Base-by-base conservation (phyloP, 495 filamentous ascomycete species). In the Penicillium crystallinum region DNA sequence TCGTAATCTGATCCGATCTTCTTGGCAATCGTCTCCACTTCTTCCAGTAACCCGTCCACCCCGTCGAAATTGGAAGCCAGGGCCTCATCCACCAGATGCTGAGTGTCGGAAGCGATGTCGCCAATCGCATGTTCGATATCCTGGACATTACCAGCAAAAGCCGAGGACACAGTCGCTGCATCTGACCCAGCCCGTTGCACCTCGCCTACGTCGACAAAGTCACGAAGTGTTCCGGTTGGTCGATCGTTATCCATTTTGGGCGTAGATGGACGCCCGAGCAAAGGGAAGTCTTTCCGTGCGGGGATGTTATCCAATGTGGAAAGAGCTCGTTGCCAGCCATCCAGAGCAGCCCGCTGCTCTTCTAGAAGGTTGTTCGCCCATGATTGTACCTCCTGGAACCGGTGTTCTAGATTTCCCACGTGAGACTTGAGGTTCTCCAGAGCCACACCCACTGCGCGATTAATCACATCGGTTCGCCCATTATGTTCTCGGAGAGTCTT, bases 1-100 rank as follows among this genome's bases (percentile, higher is more conserved):
- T 95, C 86, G 62, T 87, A 89, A 64, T 97, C 95, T 1, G 88
- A 88, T 15, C 82, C 81, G 54, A 99, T 84, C 70, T 96, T 97
- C 61, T 79, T 88, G 14, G 84, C 81, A 49, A 97, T 74, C 0
- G 88, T 84, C 63, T 91, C 84, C 35, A 99, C 89, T 63, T 97
- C 95, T 43, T 92, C 82, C 45, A 91, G 65, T 14, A 97, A 69
- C 48, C 74, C 76, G 34, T 75, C 71, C 18, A 77, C 69, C 29
- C 77, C 74, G 38, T 79, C 74, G 4, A 59, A 63, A 29, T 70
- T 58, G 4, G 63, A 47, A 42, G 63, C 46, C 2, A 58, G 35
- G 0, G 57, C 60, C 11, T 70, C 66, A 37, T 77, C 67, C 22
- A 77, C 61, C 37, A 86, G 68, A n/a, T 67, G 72, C 9, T 79